Evolutionary conservation across 768 basidiomycete species (phyloP), one percentile per base, ranked within the genome.

Genomic region (Paxillus involutus): DNA sequence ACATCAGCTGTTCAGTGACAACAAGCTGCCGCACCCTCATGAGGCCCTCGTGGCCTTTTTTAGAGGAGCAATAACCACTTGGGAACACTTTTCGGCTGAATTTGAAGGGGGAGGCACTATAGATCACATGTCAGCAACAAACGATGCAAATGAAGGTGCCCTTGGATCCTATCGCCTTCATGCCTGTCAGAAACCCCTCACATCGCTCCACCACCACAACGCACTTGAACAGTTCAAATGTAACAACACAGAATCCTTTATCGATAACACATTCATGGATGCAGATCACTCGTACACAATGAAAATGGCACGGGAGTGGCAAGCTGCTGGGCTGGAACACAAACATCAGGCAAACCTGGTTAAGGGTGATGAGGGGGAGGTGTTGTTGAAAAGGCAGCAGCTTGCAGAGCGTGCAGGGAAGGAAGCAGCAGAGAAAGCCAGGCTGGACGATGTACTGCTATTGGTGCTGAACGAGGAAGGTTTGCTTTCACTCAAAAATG

Each of bases 131-230:
- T 40, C 53, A 24, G 36, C 60, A 6, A 67, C 66, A n/a, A 68
- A 66, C 45, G 60, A 65, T 44, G 30, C 19, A 3, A 64, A 64
- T 47, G 66, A 65, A 39, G 63, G 63, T 17, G 55, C 61, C 1
- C 50, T 70, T 10, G 66, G 67, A 6, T 7, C n/a, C 7, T 46
- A 33, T 10, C 26, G 30, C 6, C 16, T n/a, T 17, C 40, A 17
- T 41, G 32, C 32, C 7, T 9, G 32, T 32, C 32, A 32, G 11
- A 32, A 32, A 11, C 32, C 32, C 32, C 7, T 11, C 32, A 32
- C 11, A 11, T 9, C 32, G 8, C 11, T 32, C 9, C 32, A 33
- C 12, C 10, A 33, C 10, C 12, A 33, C 32, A 56, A 46, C 0
- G 11, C 51, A 12, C 47, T 24, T 0, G 17, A 21, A 8, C 26